Base-by-base conservation (phyloP, 352 stramenopile species). In the Elongisporangium prolatum region DNA sequence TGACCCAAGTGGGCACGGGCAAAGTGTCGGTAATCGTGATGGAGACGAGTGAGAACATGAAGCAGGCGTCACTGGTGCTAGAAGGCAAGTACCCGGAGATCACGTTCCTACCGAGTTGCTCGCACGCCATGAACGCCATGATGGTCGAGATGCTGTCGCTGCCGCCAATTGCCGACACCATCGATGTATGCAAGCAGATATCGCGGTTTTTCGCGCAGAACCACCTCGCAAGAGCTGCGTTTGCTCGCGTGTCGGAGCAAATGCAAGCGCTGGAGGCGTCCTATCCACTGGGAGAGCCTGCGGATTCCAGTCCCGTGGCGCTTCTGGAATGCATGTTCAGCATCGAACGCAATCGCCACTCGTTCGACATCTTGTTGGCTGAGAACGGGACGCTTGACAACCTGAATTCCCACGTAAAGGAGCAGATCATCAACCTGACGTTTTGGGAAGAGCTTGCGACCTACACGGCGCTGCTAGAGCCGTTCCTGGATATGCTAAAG, bases 401-500 rank as follows among this genome's bases (percentile, higher is more conserved):
- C 8, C 52, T 89, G 6, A 69, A 65, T 20, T 24, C 69, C 14
- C 57, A 59, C 40, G 25, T 74, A 9, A 84, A 81, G 59, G 68
- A 86, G 47, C 60, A 72, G 38, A 68, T 91, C 25, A 67, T 72
- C 48, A 77, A 60, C 22, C 49, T 83, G 55, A 54, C 44, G 14
- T 89, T 85, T 52, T 89, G 81, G 81, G 69, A 85, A 25, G 69
- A 86, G 50, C 40, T 89, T 10, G 57, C 69, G 49, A 75, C 68
- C 28, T 75, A 75, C 67, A 82, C 75, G 50, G 62, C 57, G 5
- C 61, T 91, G n/a, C 68, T 91, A 9, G 71, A 82, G 59, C 81
- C 81, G 9, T 91, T 91, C 48, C 54, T 83, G n/a, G 77, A 91
- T 49, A 64, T 89, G 50, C 66, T 89, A 59, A 82, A 81, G 56